Conservation (phyloP, 768 basidiomycete genomes). For the Tylopilus balloui region DNA sequence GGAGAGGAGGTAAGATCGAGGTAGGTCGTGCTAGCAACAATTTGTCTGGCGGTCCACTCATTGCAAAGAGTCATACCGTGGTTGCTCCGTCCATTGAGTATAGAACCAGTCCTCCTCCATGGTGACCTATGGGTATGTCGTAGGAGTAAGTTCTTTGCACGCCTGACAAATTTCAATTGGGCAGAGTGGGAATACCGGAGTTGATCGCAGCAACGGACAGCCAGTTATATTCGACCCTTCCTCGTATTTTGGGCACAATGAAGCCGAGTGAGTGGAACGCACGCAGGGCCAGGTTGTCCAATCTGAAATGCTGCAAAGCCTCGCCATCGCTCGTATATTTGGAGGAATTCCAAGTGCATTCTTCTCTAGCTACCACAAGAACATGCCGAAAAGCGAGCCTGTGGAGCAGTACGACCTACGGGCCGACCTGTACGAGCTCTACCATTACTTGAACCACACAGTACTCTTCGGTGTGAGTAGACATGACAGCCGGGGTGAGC, state of each 20-base stretch:
- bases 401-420: slow-evolving; percentile 60
- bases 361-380: slow-evolving; percentile 59
- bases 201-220: slow-evolving; percentile 46
- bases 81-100: slow-evolving; percentile 51
- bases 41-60: slow-evolving; percentile 2
- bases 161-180: slow-evolving; percentile 2
- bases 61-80: slow-evolving; percentile 63
- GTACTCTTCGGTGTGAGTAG: slow-evolving; percentile 67
- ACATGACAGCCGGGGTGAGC: neutral
- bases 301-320: slow-evolving; percentile 36
- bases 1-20: slow-evolving; percentile 46
- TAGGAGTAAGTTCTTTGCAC: neutral
- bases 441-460: slow-evolving; percentile 81
- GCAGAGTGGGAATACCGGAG: slow-evolving; percentile 72
- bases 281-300: neutral
- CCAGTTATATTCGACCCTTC: slow-evolving; percentile 78
- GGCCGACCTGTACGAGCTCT: slow-evolving; percentile 68
- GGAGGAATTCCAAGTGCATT: slow-evolving; percentile 67
- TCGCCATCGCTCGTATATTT: slow-evolving; percentile 76
- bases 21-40: slow-evolving; percentile 29
- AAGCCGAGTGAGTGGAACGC: slow-evolving; percentile 64
- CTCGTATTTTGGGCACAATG: slow-evolving; percentile 76
- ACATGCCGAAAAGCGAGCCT: slow-evolving; percentile 62
- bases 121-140: slow-evolving; percentile 74
- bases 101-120: slow-evolving; percentile 68